Evolutionary conservation across 2,329 filamentous ascomycete species (phyloP).

Genomic region (Neofusicoccum sp.): DNA sequence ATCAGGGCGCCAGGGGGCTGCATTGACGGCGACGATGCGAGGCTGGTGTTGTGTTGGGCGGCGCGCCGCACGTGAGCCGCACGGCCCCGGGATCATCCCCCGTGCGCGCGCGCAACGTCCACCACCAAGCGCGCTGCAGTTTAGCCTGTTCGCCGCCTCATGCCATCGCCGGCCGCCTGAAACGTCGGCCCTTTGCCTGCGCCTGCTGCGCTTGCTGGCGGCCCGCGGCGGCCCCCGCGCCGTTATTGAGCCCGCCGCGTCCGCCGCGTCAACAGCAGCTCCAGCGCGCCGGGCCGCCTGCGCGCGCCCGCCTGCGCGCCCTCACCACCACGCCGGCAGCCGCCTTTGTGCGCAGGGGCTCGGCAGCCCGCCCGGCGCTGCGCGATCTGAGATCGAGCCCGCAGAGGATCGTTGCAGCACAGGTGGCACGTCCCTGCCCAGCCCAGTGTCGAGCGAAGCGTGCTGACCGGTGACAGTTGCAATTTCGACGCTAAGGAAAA

Average conservation of each 20-base stretch:
- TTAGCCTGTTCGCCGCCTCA: background rate
- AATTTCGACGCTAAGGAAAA: background rate
- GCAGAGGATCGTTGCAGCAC: background rate
- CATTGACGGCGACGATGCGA: background rate
- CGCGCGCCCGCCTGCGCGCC: conserved; percentile 6
- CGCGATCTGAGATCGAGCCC: background rate
- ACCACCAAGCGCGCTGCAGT: background rate
- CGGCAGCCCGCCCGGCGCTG: background rate
- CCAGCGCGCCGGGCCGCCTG: conserved; percentile 4
- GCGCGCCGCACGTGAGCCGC: conserved; percentile 1
- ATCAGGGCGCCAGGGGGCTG: conserved; percentile 6
- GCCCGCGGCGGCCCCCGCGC: background rate
- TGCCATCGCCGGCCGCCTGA: background rate
- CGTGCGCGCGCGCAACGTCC: background rate
- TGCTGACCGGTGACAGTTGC: conserved; percentile 1
- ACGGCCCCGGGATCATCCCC: background rate
- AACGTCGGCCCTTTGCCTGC: background rate
- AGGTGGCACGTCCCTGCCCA: too few species aligned
- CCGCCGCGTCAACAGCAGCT: background rate
- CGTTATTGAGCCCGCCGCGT: background rate
- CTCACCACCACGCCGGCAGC: conserved; percentile 6
- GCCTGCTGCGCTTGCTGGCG: background rate
- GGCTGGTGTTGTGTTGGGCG: background rate
- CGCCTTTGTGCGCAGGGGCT: conserved; percentile 1
- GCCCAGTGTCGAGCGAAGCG: background rate